Conservation (phyloP, 257 asterid genomes). For the Fraxinus pennsylvanica region DNA sequence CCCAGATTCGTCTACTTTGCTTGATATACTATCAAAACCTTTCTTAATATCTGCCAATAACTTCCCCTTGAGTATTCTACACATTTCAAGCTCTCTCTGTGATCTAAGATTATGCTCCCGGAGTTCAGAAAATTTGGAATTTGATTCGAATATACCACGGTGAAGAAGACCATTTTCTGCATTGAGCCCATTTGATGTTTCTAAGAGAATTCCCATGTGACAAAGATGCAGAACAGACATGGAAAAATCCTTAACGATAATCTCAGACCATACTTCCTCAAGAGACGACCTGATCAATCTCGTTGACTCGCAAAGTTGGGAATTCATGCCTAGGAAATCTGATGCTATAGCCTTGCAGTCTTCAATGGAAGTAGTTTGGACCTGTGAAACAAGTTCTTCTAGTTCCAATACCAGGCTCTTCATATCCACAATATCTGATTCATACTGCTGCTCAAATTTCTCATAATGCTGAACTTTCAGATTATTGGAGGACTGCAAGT, state of each 20-base stretch:
- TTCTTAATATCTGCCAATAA: constrained; percentile 71
- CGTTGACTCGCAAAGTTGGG: constrained; percentile 53
- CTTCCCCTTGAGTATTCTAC: constrained; percentile 76
- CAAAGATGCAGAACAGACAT: constrained; percentile 86
- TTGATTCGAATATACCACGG: constrained; percentile 74
- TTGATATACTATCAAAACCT: constrained; percentile 62
- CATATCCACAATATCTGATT: constrained; percentile 52
- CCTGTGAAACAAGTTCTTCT: constrained; percentile 58
- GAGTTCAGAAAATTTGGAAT: constrained; percentile 62
- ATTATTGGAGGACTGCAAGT: constrained; percentile 51
- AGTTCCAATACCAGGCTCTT: constrained; percentile 55
- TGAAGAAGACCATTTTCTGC: constrained; percentile 88
- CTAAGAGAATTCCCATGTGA: constrained; percentile 84
- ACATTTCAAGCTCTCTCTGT: constrained; percentile 77
- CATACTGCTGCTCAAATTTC: constrained; percentile 50
- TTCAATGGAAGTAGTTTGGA: constrained; percentile 45
- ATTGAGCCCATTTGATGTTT: constrained; percentile 70
- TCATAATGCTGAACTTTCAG: constrained; percentile 50
- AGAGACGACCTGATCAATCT: constrained; percentile 56
- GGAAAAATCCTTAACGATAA: constrained; percentile 80
- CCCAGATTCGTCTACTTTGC: constrained; percentile 74
- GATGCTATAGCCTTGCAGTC: constrained; percentile 47
- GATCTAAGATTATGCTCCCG: constrained; percentile 69
- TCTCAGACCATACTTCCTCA: constrained; percentile 94
- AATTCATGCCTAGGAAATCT: constrained; percentile 52